Conservation (phyloP, 306 rosid species). For the Prunus campanulata region DNA sequence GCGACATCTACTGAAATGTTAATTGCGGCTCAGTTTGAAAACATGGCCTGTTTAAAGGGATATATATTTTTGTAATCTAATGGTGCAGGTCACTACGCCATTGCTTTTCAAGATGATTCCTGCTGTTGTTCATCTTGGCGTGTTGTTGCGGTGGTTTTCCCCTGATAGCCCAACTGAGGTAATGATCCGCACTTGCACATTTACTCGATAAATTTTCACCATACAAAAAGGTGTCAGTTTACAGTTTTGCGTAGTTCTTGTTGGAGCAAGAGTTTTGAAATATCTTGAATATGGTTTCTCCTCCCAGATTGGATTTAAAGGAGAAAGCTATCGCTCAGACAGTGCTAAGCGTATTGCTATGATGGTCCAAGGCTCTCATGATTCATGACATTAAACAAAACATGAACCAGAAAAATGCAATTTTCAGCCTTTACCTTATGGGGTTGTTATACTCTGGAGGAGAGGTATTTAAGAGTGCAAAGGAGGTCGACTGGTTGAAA, state of each 20-base stretch:
- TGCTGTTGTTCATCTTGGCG: slow-evolving; percentile 82
- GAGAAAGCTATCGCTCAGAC: slow-evolving; percentile 67
- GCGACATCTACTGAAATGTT: not conserved
- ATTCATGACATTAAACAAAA: slow-evolving; percentile 55
- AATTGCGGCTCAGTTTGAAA: not conserved
- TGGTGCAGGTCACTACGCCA: slow-evolving; percentile 94
- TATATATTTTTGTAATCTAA: slow-evolving; percentile 24
- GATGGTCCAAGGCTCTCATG: slow-evolving; percentile 73
- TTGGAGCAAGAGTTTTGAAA: slow-evolving; percentile 22
- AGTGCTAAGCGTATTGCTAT: slow-evolving; percentile 68
- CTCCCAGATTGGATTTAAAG: slow-evolving; percentile 71
- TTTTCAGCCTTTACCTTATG: slow-evolving; percentile 35
- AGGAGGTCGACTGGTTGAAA: slow-evolving; percentile 36
- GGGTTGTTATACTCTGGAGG: slow-evolving; percentile 46
- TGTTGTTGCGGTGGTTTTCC: slow-evolving; percentile 78
- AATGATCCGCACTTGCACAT: slow-evolving; percentile 18
- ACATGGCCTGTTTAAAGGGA: not conserved
- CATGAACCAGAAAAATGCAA: slow-evolving; percentile 37
- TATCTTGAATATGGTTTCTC: slow-evolving; percentile 35
- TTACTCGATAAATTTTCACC: not conserved
- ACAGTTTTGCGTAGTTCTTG: slow-evolving; percentile 13
- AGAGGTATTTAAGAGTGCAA: slow-evolving; percentile 41
- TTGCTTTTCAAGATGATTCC: slow-evolving; percentile 95
- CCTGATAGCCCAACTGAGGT: slow-evolving; percentile 76
- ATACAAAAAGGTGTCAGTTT: not conserved